Evolutionary conservation across 2,329 filamentous ascomycete genomes (phyloP), one percentile per base, ranked within the genome.

Genomic region (Colletotrichum phormii): DNA sequence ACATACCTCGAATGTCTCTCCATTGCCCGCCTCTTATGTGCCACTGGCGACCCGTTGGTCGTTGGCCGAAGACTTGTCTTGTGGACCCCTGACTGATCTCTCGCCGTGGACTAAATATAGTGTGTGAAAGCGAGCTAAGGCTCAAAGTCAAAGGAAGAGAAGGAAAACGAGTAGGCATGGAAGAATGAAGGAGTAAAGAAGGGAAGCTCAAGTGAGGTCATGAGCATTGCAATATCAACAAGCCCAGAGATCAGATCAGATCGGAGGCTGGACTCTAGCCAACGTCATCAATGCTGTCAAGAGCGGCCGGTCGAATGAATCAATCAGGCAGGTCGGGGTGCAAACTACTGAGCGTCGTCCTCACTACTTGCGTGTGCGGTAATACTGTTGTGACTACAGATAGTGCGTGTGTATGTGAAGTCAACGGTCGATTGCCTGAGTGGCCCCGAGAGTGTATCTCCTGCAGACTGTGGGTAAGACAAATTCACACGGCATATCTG

Each of bases 91-190:
- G 29, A 51, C 49, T 35, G 46, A 55, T 64, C 65, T 61, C 55
- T 64, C 15, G 18, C 60, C 35, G 58, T 22, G 33, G 55, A 64
- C 70, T 72, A 70, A 70, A 72, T 72, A 72, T 72, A 72, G 70
- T 46, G 65, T 64, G 42, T 46, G 22, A 51, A 54, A 59, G 26
- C 46, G 60, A 55, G 35, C 66, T 70, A 70, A 70, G 13, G 60
- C 66, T 51, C 58, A 26, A 46, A 33, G 46, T 60, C 60, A 9
- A 64, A 60, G 9, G 65, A 51, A 13, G 60, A 29, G 53, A 35
- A 13, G 42, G 15, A 33, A 55, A 26, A 22, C 13, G 8, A 26
- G n/a, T 42, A 68, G 51, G n/a, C 37, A 68, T 58, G n/a, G 24
- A 58, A 53, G 64, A 72, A 72, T 59, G 66, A 37, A 71, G 64